Evolutionary conservation across 1,284 basidiomycete genomes (phyloP).

Genomic region (Irpex rosettiformis): DNA sequence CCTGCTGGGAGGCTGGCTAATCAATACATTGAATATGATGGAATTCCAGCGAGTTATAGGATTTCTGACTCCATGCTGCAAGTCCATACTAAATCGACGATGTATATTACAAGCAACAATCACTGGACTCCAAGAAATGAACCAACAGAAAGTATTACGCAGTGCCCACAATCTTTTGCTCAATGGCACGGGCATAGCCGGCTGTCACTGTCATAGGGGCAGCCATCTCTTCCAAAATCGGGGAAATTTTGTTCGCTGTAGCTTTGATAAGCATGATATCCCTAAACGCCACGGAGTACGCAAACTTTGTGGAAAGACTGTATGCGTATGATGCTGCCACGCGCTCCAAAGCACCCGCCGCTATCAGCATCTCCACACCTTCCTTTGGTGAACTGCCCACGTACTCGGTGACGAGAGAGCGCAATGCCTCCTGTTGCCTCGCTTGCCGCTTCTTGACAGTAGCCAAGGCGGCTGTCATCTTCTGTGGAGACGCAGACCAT

Average conservation of each 20-base stretch:
- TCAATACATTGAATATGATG: background rate
- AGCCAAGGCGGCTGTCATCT: background rate
- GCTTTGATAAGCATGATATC: slow-evolving; percentile 31
- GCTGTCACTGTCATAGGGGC: slow-evolving; percentile 26
- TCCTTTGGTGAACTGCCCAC: slow-evolving; percentile 12
- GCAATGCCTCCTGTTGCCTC: background rate
- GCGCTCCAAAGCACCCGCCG: slow-evolving; percentile 12
- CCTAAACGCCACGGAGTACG: slow-evolving; percentile 27
- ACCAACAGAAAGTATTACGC: background rate
- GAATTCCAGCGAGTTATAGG: too few species aligned
- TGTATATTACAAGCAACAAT: background rate
- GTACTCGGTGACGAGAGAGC: slow-evolving; percentile 10
- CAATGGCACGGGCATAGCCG: slow-evolving; percentile 2
- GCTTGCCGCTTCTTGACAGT: background rate
- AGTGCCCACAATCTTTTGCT: background rate
- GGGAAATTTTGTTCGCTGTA: slow-evolving; percentile 9
- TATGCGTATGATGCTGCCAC: slow-evolving; percentile 32
- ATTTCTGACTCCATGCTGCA: too few species aligned
- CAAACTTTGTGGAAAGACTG: slow-evolving; percentile 17
- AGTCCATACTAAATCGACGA: too few species aligned
- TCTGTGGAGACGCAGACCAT: slow-evolving; percentile 1
- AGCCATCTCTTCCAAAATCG: slow-evolving; percentile 18
- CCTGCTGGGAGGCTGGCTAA: too few species aligned
- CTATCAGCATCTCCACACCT: slow-evolving; percentile 10
- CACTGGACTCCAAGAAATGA: background rate